Evolutionary conservation across 2,329 filamentous ascomycete species (phyloP).

Genomic region (Xylariaceae sp.): DNA sequence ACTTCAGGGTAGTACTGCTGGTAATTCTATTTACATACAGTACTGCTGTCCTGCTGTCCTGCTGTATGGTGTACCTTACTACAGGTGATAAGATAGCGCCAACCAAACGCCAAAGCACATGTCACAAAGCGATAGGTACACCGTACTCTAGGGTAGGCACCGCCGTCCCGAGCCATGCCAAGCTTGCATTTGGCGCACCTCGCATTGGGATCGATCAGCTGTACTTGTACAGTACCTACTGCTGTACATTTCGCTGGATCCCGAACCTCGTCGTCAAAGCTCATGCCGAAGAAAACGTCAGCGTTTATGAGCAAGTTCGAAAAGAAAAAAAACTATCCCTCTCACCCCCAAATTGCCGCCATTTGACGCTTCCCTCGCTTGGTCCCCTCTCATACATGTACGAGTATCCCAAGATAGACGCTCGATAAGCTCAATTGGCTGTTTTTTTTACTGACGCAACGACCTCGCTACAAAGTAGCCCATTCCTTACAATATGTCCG

Average conservation of each 20-base stretch:
- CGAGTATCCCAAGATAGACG: conserved; percentile 4
- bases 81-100: conserved; percentile 11
- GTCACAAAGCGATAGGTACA: not conserved
- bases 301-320: conserved; percentile 1
- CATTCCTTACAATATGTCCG: conserved; percentile 42
- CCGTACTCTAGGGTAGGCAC: conserved; percentile 1
- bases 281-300: conserved; percentile 14
- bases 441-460: conserved; percentile 7
- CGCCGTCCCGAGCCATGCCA: conserved; percentile 6
- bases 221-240: too few relatives aligned
- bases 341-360: conserved; percentile 16
- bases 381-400: conserved; percentile 12
- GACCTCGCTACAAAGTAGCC: not conserved
- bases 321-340: conserved; percentile 1
- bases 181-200: conserved; percentile 10
- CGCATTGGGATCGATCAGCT: too few relatives aligned
- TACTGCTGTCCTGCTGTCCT: too few relatives aligned
- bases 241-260: conserved; percentile 14
- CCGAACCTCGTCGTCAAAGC: conserved; percentile 10
- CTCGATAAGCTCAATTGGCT: conserved; percentile 14
- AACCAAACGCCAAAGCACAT: not conserved
- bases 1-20: conserved; percentile 13
- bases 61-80: too few relatives aligned
- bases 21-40: too few relatives aligned
- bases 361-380: not conserved